Percentiles rank a stretch among this genome's conserved stretches.
phyloP scores from a whole-genome alignment of 306 rosid genomes.

The Senna siamea region DNA sequence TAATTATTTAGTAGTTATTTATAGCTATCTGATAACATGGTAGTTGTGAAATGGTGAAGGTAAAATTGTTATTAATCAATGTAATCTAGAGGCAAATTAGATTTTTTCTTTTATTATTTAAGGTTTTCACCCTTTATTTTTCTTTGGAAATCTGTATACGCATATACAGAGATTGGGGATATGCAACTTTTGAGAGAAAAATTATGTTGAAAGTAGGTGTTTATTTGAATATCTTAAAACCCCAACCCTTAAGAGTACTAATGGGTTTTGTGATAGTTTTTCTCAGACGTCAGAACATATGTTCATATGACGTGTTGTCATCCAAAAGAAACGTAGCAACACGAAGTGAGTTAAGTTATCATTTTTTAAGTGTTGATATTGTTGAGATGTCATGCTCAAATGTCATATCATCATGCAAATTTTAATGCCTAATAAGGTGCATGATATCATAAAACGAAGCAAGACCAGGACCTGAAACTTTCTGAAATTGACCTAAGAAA shows the following conservation, averaged over 20 bases:
- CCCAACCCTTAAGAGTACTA: background rate
- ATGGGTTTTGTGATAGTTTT: background rate
- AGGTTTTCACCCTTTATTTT: background rate
- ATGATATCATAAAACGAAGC: background rate
- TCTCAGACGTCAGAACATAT: background rate
- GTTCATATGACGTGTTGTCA: background rate
- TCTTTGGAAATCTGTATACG: background rate
- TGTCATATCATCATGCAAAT: no score
- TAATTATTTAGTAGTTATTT: conserved; percentile 5
- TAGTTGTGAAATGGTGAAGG: background rate
- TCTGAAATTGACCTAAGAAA: background rate
- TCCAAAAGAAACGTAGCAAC: background rate
- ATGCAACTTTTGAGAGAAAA: background rate
- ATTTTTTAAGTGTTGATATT: background rate
- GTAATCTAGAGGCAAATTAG: background rate
- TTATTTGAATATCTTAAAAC: background rate
- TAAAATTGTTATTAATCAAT: background rate
- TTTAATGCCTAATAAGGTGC: background rate
- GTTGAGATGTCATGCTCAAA: background rate
- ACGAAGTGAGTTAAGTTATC: background rate
- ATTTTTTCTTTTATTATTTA: background rate
- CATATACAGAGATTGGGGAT: background rate
- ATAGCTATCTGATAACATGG: background rate
- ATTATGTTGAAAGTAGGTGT: background rate
- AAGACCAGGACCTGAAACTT: no score